Conservation (phyloP, 2,329 filamentous ascomycete species). For the Trichoderma aggressivum region DNA sequence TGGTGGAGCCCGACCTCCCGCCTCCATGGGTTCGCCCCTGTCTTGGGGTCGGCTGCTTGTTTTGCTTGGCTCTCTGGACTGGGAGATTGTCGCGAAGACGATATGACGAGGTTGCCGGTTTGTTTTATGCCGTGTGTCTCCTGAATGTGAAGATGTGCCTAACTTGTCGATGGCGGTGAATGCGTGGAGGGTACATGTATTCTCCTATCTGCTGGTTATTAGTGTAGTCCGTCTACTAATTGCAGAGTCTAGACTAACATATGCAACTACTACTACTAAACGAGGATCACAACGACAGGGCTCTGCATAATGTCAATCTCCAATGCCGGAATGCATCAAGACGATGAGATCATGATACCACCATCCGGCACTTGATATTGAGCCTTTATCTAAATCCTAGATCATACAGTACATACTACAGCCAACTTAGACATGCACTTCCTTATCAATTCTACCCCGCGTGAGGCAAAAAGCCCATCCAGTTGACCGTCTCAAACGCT, state of each 20-base stretch:
- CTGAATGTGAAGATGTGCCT: neutral
- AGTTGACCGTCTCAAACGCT: neutral
- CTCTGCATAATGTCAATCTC: neutral
- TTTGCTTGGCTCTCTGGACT: neutral
- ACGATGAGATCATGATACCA: neutral
- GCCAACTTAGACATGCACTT: neutral
- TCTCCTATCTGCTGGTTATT: too few species aligned
- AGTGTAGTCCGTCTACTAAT: too few species aligned
- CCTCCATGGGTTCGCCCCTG: neutral
- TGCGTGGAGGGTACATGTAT: neutral
- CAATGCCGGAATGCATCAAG: neutral
- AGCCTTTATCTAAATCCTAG: neutral
- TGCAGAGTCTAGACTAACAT: neutral
- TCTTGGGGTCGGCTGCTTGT: neutral
- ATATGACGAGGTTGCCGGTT: neutral
- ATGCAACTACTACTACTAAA: neutral
- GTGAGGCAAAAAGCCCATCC: neutral
- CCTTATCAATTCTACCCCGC: neutral
- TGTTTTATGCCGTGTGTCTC: neutral
- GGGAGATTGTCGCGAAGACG: neutral
- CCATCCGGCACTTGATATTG: neutral
- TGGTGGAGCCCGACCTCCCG: neutral
- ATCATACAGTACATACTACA: neutral
- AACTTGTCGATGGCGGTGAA: too few species aligned
- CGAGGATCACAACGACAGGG: neutral